Evolutionary conservation across 2,329 filamentous ascomycete genomes (phyloP).

Genomic region (Trichophyton verrucosum): DNA sequence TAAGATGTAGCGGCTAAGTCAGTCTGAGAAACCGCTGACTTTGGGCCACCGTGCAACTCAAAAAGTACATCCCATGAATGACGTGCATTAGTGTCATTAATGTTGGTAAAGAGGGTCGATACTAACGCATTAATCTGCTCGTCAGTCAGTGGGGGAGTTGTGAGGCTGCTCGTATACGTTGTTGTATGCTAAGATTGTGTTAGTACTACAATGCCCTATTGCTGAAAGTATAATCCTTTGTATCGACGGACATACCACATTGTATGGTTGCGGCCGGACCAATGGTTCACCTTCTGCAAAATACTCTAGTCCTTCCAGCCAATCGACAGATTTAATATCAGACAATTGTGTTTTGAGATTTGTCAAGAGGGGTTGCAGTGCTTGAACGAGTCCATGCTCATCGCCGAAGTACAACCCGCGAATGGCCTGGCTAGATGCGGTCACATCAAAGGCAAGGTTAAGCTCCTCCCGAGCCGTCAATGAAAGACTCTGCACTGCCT

Average conservation of each 20-base stretch:
- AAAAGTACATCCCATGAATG: slow-evolving; percentile 38
- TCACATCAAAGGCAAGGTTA: slow-evolving; percentile 42
- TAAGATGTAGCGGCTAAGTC: slow-evolving; percentile 44
- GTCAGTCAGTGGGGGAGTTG: not conserved
- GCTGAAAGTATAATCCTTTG: not conserved
- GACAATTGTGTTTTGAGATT: not conserved
- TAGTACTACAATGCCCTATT: not conserved
- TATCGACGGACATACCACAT: not conserved
- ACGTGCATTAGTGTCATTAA: slow-evolving; percentile 31
- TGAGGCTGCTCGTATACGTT: not conserved
- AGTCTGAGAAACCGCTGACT: slow-evolving; percentile 40
- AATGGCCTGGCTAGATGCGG: slow-evolving; percentile 43
- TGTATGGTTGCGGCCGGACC: not conserved
- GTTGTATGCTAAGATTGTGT: not conserved
- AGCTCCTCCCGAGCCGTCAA: slow-evolving; percentile 45
- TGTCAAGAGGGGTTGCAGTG: not conserved
- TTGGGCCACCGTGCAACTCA: slow-evolving; percentile 42
- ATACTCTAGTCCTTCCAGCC: not conserved
- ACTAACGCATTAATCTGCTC: not conserved
- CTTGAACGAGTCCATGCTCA: slow-evolving; percentile 37
- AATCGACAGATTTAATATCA: not conserved
- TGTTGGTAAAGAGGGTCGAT: not conserved
- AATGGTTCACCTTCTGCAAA: not conserved
- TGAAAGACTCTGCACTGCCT: slow-evolving; percentile 44
- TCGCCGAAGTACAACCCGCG: slow-evolving; percentile 49